Evolutionary conservation across 352 stramenopile species (phyloP).

Genomic region (Thraustochytrium striatum): DNA sequence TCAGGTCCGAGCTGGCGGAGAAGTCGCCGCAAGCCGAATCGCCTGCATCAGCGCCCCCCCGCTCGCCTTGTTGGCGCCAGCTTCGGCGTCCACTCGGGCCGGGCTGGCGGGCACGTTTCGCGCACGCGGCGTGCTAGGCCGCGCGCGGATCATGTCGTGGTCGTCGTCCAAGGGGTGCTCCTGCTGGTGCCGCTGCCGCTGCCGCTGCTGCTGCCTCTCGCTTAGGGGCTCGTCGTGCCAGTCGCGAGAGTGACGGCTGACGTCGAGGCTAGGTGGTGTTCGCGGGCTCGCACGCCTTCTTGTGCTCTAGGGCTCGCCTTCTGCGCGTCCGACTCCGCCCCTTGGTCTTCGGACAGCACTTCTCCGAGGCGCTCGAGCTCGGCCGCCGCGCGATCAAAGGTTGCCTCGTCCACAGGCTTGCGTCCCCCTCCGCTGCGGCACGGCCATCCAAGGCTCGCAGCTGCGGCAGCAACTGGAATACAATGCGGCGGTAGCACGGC

Average conservation of each 20-base stretch:
- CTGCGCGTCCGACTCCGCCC: no score
- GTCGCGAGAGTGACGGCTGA: no score
- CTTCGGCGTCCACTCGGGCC: background rate
- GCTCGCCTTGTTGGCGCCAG: background rate
- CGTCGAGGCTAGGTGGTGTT: no score
- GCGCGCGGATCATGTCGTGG: slow-evolving; percentile 55
- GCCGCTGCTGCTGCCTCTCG: background rate
- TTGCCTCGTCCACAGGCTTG: background rate
- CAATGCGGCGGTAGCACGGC: slow-evolving; percentile 63
- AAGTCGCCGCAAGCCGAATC: no score
- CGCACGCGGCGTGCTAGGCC: background rate
- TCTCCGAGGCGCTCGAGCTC: background rate
- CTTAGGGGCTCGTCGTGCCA: background rate
- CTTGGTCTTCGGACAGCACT: no score
- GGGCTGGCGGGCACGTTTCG: slow-evolving; percentile 21
- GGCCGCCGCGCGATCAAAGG: background rate
- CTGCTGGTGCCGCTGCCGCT: no score
- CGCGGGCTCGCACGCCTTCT: no score
- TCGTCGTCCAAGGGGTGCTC: no score
- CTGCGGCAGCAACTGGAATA: slow-evolving; percentile 69
- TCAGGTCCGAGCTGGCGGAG: slow-evolving; percentile 70
- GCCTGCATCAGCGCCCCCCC: no score
- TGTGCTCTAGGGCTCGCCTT: no score
- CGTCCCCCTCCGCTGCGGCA: background rate
- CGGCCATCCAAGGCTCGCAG: slow-evolving; percentile 62